Evolutionary conservation across 2,329 filamentous ascomycete genomes (phyloP).

Genomic region (Aspergillus novofumigatus): DNA sequence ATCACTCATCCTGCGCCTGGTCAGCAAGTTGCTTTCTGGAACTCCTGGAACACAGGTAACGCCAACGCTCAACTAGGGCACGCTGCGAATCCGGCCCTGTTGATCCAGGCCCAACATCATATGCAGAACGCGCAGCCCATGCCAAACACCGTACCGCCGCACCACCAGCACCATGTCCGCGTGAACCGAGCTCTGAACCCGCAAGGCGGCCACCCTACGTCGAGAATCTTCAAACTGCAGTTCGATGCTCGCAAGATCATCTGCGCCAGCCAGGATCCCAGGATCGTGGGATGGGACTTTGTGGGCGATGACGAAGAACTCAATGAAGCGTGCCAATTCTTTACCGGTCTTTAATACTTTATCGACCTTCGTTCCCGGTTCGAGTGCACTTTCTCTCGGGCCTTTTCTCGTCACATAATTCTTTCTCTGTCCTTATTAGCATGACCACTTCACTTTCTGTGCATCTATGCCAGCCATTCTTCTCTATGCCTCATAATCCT

Average conservation of each 20-base stretch:
- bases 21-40: background rate
- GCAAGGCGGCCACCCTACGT: conserved; percentile 39
- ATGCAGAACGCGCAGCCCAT: background rate
- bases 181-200: conserved; percentile 21
- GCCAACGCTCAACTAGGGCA: background rate
- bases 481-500: background rate
- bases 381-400: background rate
- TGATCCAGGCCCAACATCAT: background rate
- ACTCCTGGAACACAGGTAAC: background rate
- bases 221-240: conserved; percentile 89
- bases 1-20: background rate
- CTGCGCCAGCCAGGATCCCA: conserved; percentile 85
- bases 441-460: background rate
- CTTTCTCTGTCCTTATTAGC: background rate
- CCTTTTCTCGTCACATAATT: background rate
- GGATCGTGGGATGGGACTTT: conserved; percentile 98
- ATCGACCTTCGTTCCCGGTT: background rate
- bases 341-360: conserved; percentile 46
- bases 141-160: background rate
- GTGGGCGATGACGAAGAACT: conserved; percentile 79
- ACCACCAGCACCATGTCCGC: background rate
- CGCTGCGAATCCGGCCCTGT: background rate
- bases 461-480: background rate
- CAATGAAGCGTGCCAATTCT: conserved; percentile 72
- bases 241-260: conserved; percentile 92